These are phyloP conservation scores for Haematococcus sp. DNA, from an alignment of 139 green algal genomes.

Conservation along the genomic window DNA sequence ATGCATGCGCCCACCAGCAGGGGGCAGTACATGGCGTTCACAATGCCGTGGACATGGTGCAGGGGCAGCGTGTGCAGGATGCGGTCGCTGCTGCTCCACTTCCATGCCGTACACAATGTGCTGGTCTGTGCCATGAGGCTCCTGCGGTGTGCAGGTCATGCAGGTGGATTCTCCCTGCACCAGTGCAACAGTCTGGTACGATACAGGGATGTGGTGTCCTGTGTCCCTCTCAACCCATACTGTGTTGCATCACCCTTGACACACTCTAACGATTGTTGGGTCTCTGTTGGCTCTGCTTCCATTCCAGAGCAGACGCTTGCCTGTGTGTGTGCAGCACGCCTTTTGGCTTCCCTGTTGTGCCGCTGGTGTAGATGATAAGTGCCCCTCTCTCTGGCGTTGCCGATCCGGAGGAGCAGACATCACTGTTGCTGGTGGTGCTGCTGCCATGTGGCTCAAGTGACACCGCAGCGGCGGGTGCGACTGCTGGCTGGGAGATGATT, in stretches of 20 bases:
- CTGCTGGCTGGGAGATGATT: background rate
- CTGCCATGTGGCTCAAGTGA: too few species aligned
- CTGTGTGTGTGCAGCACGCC: slow-evolving; percentile 80
- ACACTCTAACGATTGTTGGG: too few species aligned
- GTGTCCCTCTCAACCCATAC: too few species aligned
- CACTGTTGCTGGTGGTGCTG: too few species aligned
- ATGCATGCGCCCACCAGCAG: slow-evolving; percentile 53
- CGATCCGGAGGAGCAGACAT: background rate
- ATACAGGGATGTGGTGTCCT: too few species aligned
- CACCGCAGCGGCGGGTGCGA: background rate
- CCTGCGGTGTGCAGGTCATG: slow-evolving; percentile 18
- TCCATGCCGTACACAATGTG: slow-evolving; percentile 71
- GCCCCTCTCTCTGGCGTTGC: slow-evolving; percentile 40
- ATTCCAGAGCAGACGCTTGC: slow-evolving; percentile 36
- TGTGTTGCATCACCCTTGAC: too few species aligned
- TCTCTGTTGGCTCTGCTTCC: too few species aligned
- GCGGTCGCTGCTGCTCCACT: slow-evolving; percentile 66
- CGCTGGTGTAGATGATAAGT: slow-evolving; percentile 97
- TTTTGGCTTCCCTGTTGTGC: slow-evolving; percentile 94
- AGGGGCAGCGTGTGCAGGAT: slow-evolving; percentile 90
- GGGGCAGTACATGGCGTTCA: slow-evolving; percentile 87
- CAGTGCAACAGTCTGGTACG: too few species aligned
- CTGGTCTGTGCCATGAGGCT: slow-evolving; percentile 72
- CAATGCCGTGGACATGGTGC: slow-evolving; percentile 95
- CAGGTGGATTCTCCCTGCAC: background rate